These are phyloP conservation scores for Boechera retrofracta DNA, from an alignment of 345 rosid genomes.

Conservation along the genomic window DNA sequence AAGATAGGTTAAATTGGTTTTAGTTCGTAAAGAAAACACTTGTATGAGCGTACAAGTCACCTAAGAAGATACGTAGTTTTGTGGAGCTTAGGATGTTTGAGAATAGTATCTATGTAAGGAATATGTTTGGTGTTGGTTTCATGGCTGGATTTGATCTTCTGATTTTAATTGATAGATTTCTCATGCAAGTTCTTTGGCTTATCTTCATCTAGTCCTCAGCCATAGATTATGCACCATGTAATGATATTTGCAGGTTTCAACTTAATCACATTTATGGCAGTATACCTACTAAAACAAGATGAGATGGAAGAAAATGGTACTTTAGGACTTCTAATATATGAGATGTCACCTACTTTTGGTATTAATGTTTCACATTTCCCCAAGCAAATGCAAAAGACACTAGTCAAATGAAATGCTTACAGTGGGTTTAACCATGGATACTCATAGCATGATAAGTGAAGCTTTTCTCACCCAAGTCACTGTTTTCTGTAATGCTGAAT, in stretches of 20 bases:
- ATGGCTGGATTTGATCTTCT: conserved; percentile 13
- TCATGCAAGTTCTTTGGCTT: conserved; percentile 3
- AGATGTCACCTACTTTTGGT: conserved; percentile 4
- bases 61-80: conserved; percentile 14
- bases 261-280: conserved; percentile 20
- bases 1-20: not conserved
- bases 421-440: conserved; percentile 1
- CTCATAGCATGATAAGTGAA: conserved; percentile 4
- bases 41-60: conserved; percentile 18
- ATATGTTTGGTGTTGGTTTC: conserved; percentile 2
- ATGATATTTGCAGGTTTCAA: not conserved
- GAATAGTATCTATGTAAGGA: conserved; percentile 10
- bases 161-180: conserved; percentile 1
- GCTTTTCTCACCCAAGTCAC: conserved; percentile 13
- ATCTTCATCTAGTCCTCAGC: conserved; percentile 20
- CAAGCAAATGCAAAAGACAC: not conserved
- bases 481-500: conserved; percentile 27
- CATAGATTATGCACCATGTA: conserved; percentile 11
- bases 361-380: conserved; percentile 4
- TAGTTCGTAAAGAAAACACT: not conserved
- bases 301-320: not conserved
- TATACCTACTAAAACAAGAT: conserved; percentile 9
- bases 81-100: conserved; percentile 9
- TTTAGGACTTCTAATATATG: conserved; percentile 10
- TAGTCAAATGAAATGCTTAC: not conserved